Evolutionary conservation across 495 filamentous ascomycete species (phyloP).

Genomic region (Penicillium antarcticum): DNA sequence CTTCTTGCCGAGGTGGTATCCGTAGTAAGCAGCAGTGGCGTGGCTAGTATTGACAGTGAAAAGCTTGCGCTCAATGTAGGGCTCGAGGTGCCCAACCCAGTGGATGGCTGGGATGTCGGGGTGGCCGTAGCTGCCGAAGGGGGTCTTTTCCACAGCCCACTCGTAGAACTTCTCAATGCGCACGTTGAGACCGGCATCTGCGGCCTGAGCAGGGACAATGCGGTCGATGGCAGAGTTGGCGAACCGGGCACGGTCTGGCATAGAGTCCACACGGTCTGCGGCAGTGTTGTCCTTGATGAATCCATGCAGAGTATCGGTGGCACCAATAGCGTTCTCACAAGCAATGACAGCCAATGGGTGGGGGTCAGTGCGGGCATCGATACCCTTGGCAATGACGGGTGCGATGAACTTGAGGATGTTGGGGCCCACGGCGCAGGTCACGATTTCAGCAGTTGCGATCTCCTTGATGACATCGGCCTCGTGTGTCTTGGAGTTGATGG

Average conservation of each 20-base stretch:
- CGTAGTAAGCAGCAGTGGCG: constrained; percentile 95
- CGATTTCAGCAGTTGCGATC: constrained; percentile 80
- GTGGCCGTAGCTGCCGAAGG: constrained; percentile 62
- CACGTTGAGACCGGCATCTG: constrained; percentile 78
- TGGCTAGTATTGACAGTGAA: constrained; percentile 99
- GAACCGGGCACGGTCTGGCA: constrained; percentile 69
- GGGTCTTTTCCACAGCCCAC: constrained; percentile 88
- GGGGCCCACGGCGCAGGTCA: constrained; percentile 96
- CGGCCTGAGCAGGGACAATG: constrained; percentile 86
- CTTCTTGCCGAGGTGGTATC: constrained; percentile 74
- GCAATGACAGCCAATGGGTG: constrained; percentile 87
- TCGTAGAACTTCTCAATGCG: constrained; percentile 97
- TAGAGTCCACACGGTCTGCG: constrained; percentile 52
- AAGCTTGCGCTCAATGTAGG: constrained; percentile 98
- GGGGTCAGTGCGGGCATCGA: constrained; percentile 67
- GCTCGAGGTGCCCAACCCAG: constrained; percentile 85
- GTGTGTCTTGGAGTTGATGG: constrained; percentile 88
- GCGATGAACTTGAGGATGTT: constrained; percentile 96
- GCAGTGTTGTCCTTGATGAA: constrained; percentile 77
- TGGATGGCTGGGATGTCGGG: constrained; percentile 83
- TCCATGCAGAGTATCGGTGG: constrained; percentile 76
- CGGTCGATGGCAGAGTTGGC: constrained; percentile 98
- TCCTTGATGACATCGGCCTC: constrained; percentile 76
- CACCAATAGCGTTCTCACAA: constrained; percentile 94
- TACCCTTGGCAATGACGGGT: constrained; percentile 85